Base-by-base conservation (phyloP, 2,329 filamentous ascomycete genomes). In the Colletotrichum endophyticum region DNA sequence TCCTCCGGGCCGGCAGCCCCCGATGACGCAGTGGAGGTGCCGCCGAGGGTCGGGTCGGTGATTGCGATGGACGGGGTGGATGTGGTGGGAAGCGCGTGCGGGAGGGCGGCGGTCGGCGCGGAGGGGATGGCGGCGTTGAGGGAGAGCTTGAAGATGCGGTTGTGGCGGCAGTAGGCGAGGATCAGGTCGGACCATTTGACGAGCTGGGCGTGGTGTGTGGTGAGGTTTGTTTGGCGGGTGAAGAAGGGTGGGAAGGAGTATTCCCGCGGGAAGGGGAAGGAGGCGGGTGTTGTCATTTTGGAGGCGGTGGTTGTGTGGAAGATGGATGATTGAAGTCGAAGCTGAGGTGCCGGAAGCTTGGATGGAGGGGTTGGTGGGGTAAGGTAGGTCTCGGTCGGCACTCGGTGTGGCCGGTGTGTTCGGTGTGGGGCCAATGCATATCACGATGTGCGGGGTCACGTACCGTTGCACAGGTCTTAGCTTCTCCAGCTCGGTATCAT, bases 211-310 rank as follows among this genome's bases (percentile, higher is more conserved):
- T 93, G 91, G 82, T 91, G 93, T 12, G 94, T 96, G 34, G 91
- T 90, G 77, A 92, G 88, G 86, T 95, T 95, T 44, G 93, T 91
- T 85, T 97, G 95, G 71, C 92, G 92, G 72, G 94, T 96, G 91
- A 95, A 97, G 92, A 97, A 96, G 82, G 95, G 93, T 0, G 95
- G 95, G 88, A 95, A 96, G 86, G 88, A 87, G 89, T 96, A 94
- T 84, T 92, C 91, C 80, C 88, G 89, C 6, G 92, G 92, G 84
- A 92, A 94, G 53, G 80, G 72, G 84, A 93, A 93, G 80, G 85
- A 72, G 19, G 78, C 25, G 11, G 76, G 19, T 32, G 77, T 36
- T 59, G 64, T 32, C 75, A 75, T 77, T 9, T 27, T 44, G 22
- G 73, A 11, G n/a, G 44, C 44, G n/a, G 27, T 32, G 6, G 32